Base-by-base conservation (phyloP, 2,329 filamentous ascomycete species). In the Aspergillus sp. region DNA sequence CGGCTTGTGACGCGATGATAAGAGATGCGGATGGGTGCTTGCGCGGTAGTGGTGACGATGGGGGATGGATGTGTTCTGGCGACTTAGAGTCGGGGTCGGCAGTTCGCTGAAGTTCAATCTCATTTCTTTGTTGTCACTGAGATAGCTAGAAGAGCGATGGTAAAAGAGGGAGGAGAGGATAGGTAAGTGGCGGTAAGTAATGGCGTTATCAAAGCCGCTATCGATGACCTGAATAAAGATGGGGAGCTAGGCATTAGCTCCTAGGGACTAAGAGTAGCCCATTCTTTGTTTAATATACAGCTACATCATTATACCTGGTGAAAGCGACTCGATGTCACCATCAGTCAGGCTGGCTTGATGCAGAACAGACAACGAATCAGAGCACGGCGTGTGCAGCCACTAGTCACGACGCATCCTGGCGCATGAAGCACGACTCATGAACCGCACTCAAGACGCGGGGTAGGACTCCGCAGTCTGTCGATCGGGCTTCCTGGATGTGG, bases 1-100 rank as follows among this genome's bases (percentile, higher is more conserved):
- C 15, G 71, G 71, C 55, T 74, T 74, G 33, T 55, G 56, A 4
- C 71, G 67, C 21, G 63, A 64, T 4, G 71, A 69, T n/a, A 74
- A 45, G 8, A 67, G 62, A 57, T 73, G 69, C 27, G 71, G 71
- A 58, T 74, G 69, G 24, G 70, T 71, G 1, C 61, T 64, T 11
- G 57, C 48, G 11, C 61, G 63, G 53, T 56, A 59, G 54, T 62
- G 58, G 53, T 63, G 56, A 54, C 62, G 64, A 52, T 62, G 63
- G 24, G 56, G 52, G 12, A 65, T 48, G 7, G 59, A 65, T 3
- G 69, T 70, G 48, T 65, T 71, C 52, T 70, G 70, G 15, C 69
- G 69, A 59, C 69, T 72, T 59, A 72, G 37, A 31, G 62, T 66
- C 48, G 70, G 70, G 23, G 69, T 71, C 2, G 68, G 55, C 23